phyloP scores from a whole-genome alignment of 2,329 filamentous ascomycete species.

The Boeremia lycopersici region DNA sequence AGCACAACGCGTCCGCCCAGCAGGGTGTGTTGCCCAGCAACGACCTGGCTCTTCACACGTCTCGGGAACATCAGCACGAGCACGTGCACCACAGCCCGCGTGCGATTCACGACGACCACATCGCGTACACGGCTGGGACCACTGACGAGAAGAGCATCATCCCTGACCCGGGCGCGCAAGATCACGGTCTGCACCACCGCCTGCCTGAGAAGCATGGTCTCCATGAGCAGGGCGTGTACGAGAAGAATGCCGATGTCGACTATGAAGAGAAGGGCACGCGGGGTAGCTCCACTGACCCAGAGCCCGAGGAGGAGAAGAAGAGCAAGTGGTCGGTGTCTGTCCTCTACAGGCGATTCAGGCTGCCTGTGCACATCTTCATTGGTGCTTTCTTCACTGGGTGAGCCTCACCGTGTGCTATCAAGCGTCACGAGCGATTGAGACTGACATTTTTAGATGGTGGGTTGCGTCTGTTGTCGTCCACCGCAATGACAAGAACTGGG shows the following conservation, averaged over 20 bases:
- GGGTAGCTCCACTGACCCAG: constrained; percentile 32
- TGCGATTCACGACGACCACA: constrained; percentile 36
- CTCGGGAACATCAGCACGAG: constrained; percentile 46
- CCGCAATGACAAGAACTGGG: constrained; percentile 75
- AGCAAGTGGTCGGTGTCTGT: constrained; percentile 22
- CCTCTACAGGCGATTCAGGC: constrained; percentile 50
- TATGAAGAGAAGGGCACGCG: constrained; percentile 51
- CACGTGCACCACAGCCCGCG: constrained; percentile 47
- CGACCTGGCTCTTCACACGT: constrained; percentile 47
- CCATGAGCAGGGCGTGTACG: constrained; percentile 33
- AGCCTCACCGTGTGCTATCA: constrained; percentile 21
- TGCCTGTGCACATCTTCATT: constrained; percentile 50
- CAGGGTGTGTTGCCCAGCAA: constrained; percentile 39
- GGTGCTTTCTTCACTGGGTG: constrained; percentile 61
- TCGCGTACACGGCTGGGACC: constrained; percentile 45
- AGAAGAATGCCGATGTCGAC: constrained; percentile 43
- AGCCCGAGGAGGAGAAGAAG: constrained; percentile 28
- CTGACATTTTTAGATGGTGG: constrained; percentile 66
- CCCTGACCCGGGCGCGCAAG: constrained; percentile 44
- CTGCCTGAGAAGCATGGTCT: constrained; percentile 32
- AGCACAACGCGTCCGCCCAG: constrained; percentile 46
- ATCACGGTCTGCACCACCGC: constrained; percentile 49
- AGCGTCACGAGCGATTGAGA: constrained; percentile 7
- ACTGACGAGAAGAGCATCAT: constrained; percentile 44
- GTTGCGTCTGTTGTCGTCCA: constrained; percentile 76